Conservation (phyloP, 805 yeast species). For the Saturnispora galanensis region DNA sequence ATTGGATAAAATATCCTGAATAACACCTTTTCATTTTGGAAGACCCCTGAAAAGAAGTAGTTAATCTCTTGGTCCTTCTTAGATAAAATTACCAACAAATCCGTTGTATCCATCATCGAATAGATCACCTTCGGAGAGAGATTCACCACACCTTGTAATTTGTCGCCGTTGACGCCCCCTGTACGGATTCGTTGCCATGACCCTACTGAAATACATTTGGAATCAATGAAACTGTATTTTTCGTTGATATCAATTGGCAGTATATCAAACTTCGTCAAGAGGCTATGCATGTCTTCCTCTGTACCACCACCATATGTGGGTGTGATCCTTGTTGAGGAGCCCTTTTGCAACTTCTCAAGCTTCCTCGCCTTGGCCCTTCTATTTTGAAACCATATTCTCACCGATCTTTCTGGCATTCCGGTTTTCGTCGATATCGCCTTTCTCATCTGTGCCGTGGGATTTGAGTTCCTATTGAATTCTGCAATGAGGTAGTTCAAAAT, state of each 20-base stretch:
- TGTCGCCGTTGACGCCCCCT: constrained; percentile 38
- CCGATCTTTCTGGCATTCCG: constrained; percentile 79
- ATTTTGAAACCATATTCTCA: constrained; percentile 89
- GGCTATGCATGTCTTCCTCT: constrained; percentile 13
- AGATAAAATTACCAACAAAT: constrained; percentile 59
- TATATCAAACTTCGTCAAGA: constrained; percentile 11
- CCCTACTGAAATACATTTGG: constrained; percentile 62
- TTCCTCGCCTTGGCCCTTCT: constrained; percentile 71
- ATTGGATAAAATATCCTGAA: constrained; percentile 69
- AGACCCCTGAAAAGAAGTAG: constrained; percentile 68
- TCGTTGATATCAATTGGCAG: constrained; percentile 51
- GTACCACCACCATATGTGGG: neutral
- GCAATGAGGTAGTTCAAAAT: constrained; percentile 56
- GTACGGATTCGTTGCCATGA: constrained; percentile 72
- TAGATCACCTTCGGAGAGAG: constrained; percentile 59
- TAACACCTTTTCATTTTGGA: constrained; percentile 55
- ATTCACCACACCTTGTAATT: constrained; percentile 42
- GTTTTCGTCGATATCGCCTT: constrained; percentile 61
- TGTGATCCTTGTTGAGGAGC: constrained; percentile 9
- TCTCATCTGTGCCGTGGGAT: constrained; percentile 65
- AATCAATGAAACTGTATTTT: constrained; percentile 56
- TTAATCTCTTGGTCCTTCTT: constrained; percentile 64
- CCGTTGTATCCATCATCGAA: constrained; percentile 57
- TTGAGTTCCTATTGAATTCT: constrained; percentile 64
- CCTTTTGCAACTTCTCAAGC: constrained; percentile 37